These are phyloP conservation scores for Polytolypa hystricis DNA, from an alignment of 2,329 filamentous ascomycete genomes.

Conservation along the genomic window DNA sequence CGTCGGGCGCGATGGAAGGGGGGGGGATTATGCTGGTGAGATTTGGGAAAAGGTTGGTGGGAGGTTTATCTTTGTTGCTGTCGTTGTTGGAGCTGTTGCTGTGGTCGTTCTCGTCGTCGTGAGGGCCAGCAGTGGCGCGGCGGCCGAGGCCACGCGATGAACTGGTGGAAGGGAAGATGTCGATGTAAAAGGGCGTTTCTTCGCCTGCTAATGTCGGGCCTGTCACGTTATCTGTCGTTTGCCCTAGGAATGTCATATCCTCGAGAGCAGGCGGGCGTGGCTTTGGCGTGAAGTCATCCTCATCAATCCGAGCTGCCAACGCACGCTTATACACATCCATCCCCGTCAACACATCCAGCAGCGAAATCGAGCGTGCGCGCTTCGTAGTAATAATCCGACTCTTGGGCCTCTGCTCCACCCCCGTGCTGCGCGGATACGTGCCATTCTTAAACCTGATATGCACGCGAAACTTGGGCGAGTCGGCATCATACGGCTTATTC, in stretches of 20 bases:
- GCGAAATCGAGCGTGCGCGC: not conserved
- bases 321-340: not conserved
- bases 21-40: constrained; percentile 49
- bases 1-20: constrained; percentile 54
- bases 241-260: constrained; percentile 73
- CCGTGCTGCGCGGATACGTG: constrained; percentile 51
- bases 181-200: constrained; percentile 69
- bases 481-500: constrained; percentile 50
- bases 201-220: constrained; percentile 69
- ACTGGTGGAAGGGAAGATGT: constrained; percentile 21
- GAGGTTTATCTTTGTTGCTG: no score
- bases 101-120: not conserved
- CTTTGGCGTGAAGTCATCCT: constrained; percentile 31
- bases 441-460: constrained; percentile 56
- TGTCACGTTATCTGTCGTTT: constrained; percentile 67
- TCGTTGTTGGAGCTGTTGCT: constrained; percentile 9
- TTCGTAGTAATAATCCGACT: constrained; percentile 16
- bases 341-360: not conserved
- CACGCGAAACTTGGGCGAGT: constrained; percentile 68
- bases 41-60: constrained; percentile 28
- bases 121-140: no score
- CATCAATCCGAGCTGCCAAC: constrained; percentile 14
- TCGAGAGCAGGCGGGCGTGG: constrained; percentile 41
- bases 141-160: not conserved
- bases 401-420: constrained; percentile 31